A percentile compares a stretch with the other conserved stretches of the same genome.
Evolutionary conservation across 768 basidiomycete species (phyloP).

Genomic region (Kondoa subrosea): DNA sequence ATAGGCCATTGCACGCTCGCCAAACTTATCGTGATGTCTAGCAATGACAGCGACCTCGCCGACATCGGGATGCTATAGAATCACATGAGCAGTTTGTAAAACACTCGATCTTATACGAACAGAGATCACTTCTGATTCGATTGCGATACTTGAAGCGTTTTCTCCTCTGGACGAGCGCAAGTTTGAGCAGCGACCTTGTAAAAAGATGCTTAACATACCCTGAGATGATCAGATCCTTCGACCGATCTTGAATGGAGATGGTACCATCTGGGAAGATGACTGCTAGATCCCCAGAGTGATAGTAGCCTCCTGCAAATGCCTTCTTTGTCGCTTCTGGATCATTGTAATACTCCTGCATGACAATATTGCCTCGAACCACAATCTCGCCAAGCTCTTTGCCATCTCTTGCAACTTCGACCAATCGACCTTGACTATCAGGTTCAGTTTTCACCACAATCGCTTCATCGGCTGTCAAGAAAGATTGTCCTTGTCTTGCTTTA

Average conservation of each 20-base stretch:
- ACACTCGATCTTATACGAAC: no score
- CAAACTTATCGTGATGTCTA: conserved; percentile 19
- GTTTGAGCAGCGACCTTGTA: background rate
- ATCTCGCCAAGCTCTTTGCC: conserved; percentile 73
- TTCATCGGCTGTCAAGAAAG: conserved; percentile 57
- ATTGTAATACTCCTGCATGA: conserved; percentile 76
- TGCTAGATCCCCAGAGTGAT: conserved; percentile 66
- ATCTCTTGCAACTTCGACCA: conserved; percentile 46
- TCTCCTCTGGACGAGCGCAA: conserved; percentile 11
- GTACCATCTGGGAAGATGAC: conserved; percentile 63
- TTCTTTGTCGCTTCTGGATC: conserved; percentile 61
- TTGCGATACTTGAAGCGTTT: conserved; percentile 58
- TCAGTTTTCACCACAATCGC: conserved; percentile 49
- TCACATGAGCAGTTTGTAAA: background rate
- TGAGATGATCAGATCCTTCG: conserved; percentile 62
- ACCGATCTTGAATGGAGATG: conserved; percentile 58
- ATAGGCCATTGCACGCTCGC: conserved; percentile 14
- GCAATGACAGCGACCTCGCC: conserved; percentile 71
- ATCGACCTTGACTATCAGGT: conserved; percentile 26
- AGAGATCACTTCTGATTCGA: conserved; percentile 17
- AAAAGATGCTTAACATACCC: conserved; percentile 37
- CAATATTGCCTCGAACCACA: conserved; percentile 64
- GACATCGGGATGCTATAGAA: conserved; percentile 42
- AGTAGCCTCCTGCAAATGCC: conserved; percentile 63
- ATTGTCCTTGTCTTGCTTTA: conserved; percentile 65